Percentiles rank a stretch among this genome's conserved stretches.
Conservation (phyloP, 2,329 filamentous ascomycete species). For the Xylariales sp. region DNA sequence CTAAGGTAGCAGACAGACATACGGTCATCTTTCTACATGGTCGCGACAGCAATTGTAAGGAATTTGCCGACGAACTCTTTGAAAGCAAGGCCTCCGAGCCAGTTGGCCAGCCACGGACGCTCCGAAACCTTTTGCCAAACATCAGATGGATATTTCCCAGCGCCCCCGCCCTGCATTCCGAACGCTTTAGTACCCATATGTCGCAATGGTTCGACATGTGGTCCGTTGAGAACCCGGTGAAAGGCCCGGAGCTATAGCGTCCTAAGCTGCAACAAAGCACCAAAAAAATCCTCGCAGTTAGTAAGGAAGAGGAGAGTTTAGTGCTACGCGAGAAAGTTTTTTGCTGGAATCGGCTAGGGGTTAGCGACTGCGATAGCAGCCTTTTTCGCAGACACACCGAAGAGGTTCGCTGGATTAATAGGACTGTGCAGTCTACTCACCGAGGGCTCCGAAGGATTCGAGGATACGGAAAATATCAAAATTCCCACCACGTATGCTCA, state of each 20-base stretch:
- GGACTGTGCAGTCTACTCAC: slow-evolving; percentile 43
- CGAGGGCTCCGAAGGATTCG: neutral
- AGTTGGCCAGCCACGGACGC: slow-evolving; percentile 38
- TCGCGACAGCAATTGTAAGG: slow-evolving; percentile 52
- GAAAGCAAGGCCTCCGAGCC: slow-evolving; percentile 48
- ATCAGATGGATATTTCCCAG: slow-evolving; percentile 50
- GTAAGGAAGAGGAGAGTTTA: slow-evolving; percentile 41
- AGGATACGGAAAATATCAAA: neutral
- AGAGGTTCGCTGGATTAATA: slow-evolving; percentile 44
- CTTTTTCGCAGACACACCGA: slow-evolving; percentile 29
- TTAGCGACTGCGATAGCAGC: slow-evolving; percentile 45
- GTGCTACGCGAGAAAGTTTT: slow-evolving; percentile 43
- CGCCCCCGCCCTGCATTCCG: slow-evolving; percentile 35
- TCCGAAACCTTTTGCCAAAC: slow-evolving; percentile 41
- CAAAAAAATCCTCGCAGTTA: slow-evolving; percentile 32
- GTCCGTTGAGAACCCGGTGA: slow-evolving; percentile 63
- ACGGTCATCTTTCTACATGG: slow-evolving; percentile 61
- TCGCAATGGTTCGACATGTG: slow-evolving; percentile 56
- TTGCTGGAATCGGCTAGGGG: slow-evolving; percentile 50
- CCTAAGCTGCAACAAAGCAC: slow-evolving; percentile 43
- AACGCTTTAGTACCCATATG: slow-evolving; percentile 40
- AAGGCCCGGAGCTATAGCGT: slow-evolving; percentile 40
- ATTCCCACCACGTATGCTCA: no score
- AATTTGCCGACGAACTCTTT: slow-evolving; percentile 57
- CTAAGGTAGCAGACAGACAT: slow-evolving; percentile 54